Evolutionary conservation across 2,329 filamentous ascomycete species (phyloP).

Genomic region (Cladobotryum protrusum): DNA sequence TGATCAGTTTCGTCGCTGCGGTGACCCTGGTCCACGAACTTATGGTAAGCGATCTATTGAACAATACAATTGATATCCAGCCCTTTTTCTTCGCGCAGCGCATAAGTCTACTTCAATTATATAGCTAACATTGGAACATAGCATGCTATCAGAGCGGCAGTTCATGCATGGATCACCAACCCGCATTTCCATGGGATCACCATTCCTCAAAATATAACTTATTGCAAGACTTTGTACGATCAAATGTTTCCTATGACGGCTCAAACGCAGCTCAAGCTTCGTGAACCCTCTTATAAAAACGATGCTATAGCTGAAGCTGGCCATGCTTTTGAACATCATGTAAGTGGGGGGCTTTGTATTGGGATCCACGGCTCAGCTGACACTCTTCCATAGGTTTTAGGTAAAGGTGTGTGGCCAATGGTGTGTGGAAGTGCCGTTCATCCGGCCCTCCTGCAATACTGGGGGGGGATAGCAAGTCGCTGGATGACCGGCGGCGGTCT

Average conservation of each 20-base stretch:
- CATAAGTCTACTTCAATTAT: not conserved
- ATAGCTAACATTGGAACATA: conserved; percentile 1
- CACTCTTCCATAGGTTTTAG: conserved; percentile 14
- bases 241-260: conserved; percentile 5
- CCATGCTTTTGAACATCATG: conserved; percentile 19
- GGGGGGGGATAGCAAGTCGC: not conserved
- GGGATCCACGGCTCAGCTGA: not conserved
- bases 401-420: conserved; percentile 17
- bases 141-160: conserved; percentile 15
- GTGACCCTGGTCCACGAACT: conserved; percentile 23
- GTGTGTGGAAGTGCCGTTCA: not conserved
- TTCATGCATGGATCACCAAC: conserved; percentile 14
- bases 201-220: not conserved
- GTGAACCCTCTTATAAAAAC: conserved; percentile 22
- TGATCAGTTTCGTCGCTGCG: conserved; percentile 17
- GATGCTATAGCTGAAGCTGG: conserved; percentile 20
- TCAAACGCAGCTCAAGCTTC: not conserved
- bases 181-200: conserved; percentile 15
- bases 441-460: conserved; percentile 14
- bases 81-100: too few species aligned
- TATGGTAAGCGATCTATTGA: conserved; percentile 17
- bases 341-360: not conserved
- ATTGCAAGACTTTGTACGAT: conserved; percentile 10
- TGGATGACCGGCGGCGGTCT: not conserved
- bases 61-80: too few species aligned